phyloP scores from a whole-genome alignment of 805 yeast genomes.

The Candida xiaguanensis region DNA sequence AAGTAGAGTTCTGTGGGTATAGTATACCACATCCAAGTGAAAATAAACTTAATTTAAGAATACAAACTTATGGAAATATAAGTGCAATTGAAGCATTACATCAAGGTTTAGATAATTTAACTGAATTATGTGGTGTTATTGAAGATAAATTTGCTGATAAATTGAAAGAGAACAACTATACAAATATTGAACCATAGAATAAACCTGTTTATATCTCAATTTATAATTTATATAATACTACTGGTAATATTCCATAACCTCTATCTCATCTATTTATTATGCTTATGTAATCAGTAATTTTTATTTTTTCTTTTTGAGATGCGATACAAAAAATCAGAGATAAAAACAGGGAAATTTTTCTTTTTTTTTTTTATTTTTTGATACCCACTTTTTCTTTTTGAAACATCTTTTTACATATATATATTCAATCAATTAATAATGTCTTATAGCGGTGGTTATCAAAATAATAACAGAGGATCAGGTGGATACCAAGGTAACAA shows the following conservation, averaged over 20 bases:
- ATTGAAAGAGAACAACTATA: slow-evolving; percentile 51
- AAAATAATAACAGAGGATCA: slow-evolving; percentile 26
- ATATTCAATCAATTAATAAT: slow-evolving; percentile 14
- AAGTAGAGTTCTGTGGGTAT: slow-evolving; percentile 97
- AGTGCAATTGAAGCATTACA: slow-evolving; percentile 92
- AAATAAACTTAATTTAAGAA: slow-evolving; percentile 79
- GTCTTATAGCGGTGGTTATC: slow-evolving; percentile 40
- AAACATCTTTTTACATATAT: background rate
- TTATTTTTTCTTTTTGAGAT: slow-evolving; percentile 1
- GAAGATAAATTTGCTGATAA: slow-evolving; percentile 74
- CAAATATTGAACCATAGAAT: slow-evolving; percentile 48
- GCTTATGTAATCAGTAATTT: too few species aligned
- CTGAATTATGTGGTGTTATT: slow-evolving; percentile 76
- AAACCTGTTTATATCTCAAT: too few species aligned
- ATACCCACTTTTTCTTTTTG: slow-evolving; percentile 6
- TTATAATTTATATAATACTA: too few species aligned
- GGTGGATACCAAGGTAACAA: slow-evolving; percentile 25
- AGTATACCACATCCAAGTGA: slow-evolving; percentile 98
- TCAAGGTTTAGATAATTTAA: slow-evolving; percentile 83
- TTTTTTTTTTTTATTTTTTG: slow-evolving; percentile 2
- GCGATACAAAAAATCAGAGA: slow-evolving; percentile 8
- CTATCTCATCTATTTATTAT: too few species aligned
- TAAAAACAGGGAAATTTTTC: too few species aligned
- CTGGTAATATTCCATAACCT: too few species aligned
- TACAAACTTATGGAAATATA: slow-evolving; percentile 83